These are phyloP conservation scores for Penicillium sp. DNA, from an alignment of 2,329 filamentous ascomycete species.

Conservation along the genomic window DNA sequence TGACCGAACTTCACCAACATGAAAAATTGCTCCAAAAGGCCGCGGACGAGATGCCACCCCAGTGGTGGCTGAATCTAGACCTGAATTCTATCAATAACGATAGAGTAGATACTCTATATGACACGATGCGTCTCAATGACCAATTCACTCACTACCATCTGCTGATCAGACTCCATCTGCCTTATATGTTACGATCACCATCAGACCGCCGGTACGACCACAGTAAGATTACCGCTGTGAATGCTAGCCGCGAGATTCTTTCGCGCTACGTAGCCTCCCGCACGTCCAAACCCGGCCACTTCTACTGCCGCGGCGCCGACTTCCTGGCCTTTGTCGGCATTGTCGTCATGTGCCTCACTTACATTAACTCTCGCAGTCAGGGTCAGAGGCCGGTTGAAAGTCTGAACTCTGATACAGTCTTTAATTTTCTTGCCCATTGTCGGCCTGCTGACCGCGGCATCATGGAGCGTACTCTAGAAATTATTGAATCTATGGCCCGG, in stretches of 20 bases:
- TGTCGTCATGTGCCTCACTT: conserved; percentile 51
- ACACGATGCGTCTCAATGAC: conserved; percentile 47
- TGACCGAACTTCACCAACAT: conserved; percentile 52
- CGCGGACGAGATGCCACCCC: conserved; percentile 45
- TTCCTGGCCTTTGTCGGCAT: conserved; percentile 53
- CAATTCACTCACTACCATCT: conserved; percentile 59
- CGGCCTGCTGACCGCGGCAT: conserved; percentile 49
- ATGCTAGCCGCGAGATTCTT: conserved; percentile 57
- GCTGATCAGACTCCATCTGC: conserved; percentile 58
- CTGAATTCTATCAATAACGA: conserved; percentile 17
- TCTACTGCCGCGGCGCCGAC: conserved; percentile 55
- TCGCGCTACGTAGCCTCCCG: conserved; percentile 55
- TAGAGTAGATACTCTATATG: conserved; percentile 31
- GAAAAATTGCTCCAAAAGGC: conserved; percentile 52
- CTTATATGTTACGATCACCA: conserved; percentile 54
- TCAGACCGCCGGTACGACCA: conserved; percentile 48
- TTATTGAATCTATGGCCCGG: conserved; percentile 35
- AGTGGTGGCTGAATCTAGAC: conserved; percentile 54
- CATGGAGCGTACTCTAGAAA: conserved; percentile 44
- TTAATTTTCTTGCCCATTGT: conserved; percentile 47
- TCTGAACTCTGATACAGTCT: conserved; percentile 9
- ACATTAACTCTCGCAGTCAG: conserved; percentile 47
- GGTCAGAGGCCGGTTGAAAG: neutral
- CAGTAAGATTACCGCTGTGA: conserved; percentile 55
- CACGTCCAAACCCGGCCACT: conserved; percentile 39